Conservation (phyloP, 2,329 filamentous ascomycete species). For the Alternaria sp. region DNA sequence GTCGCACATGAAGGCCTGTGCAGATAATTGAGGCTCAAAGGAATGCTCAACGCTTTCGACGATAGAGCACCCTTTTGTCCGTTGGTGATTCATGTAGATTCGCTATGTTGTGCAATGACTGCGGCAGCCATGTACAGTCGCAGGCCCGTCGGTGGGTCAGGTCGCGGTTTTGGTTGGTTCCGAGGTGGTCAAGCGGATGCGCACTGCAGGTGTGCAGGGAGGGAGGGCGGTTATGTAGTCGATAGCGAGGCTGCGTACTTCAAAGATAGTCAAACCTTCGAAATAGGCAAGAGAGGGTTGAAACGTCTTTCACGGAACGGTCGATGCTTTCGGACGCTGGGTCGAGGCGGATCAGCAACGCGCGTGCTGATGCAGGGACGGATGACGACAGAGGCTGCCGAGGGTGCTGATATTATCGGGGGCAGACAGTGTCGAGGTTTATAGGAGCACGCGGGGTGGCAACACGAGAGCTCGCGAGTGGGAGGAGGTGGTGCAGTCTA, state of each 20-base stretch:
- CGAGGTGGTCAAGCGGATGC: not conserved
- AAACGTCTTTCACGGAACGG: constrained; percentile 9
- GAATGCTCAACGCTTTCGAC: constrained; percentile 42
- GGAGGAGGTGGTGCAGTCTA: constrained; percentile 1
- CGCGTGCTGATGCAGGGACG: constrained; percentile 27
- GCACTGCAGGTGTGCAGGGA: constrained; percentile 3
- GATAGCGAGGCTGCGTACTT: not conserved
- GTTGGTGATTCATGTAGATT: constrained; percentile 48
- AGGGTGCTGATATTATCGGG: not conserved
- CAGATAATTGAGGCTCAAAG: constrained; percentile 32
- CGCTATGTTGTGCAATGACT: constrained; percentile 18
- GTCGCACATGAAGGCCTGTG: constrained; percentile 52
- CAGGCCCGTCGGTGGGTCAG: constrained; percentile 6
- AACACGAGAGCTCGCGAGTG: not conserved
- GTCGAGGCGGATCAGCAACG: constrained; percentile 12
- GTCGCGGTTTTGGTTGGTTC: constrained; percentile 9
- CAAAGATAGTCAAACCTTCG: not conserved
- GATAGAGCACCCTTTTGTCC: constrained; percentile 41
- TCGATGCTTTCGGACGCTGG: constrained; percentile 7
- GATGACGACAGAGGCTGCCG: constrained; percentile 9
- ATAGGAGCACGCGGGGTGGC: constrained; percentile 11
- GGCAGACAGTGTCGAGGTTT: constrained; percentile 2
- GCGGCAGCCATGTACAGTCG: constrained; percentile 30
- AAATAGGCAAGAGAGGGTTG: constrained; percentile 5
- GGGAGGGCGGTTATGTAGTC: not conserved